Conservation (phyloP, 257 asterid species). For the Nicotiana paniculata region DNA sequence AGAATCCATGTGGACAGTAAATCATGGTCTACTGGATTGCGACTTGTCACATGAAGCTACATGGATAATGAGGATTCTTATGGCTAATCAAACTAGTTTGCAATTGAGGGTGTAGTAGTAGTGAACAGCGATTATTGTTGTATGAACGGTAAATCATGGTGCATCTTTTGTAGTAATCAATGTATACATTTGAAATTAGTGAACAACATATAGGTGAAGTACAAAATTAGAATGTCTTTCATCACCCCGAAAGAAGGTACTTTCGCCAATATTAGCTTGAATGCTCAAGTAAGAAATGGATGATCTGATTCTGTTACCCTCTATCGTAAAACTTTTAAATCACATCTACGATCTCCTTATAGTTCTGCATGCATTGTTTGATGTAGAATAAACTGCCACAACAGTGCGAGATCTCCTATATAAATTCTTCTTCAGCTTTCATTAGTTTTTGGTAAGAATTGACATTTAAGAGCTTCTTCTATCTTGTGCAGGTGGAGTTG, state of each 20-base stretch:
- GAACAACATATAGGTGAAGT: background rate
- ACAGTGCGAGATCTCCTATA: background rate
- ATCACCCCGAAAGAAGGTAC: background rate
- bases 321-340: background rate
- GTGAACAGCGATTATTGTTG: background rate
- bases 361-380: background rate
- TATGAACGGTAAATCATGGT: background rate
- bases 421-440: background rate
- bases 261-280: background rate
- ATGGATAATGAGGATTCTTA: background rate
- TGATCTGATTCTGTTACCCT: background rate
- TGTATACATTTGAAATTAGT: background rate
- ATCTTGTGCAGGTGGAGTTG: conserved; percentile 23
- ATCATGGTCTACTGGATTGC: background rate
- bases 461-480: background rate
- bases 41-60: background rate
- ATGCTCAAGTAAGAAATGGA: background rate
- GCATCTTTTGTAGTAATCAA: background rate
- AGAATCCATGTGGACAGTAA: background rate
- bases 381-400: background rate
- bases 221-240: background rate
- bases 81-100: background rate
- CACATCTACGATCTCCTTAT: background rate
- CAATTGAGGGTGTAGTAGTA: background rate
- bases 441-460: background rate